phyloP scores from a whole-genome alignment of 2,329 filamentous ascomycete genomes.

The Fusarium agapanthi region DNA sequence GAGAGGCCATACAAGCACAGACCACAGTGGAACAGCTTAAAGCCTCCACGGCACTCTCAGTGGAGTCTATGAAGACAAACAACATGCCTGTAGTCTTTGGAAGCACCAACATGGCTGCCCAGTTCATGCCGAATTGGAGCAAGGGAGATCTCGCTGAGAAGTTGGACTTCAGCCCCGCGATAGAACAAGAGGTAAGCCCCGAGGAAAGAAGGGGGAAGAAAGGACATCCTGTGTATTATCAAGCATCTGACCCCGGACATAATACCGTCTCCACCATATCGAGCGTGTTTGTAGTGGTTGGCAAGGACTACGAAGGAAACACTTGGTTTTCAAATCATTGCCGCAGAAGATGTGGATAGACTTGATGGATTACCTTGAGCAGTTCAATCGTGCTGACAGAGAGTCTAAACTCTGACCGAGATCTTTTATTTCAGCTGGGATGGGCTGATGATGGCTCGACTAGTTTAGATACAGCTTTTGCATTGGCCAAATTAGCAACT shows the following conservation, averaged over 20 bases:
- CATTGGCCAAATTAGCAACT: too few species aligned
- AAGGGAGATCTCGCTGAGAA: slow-evolving; percentile 20
- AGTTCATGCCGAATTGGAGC: slow-evolving; percentile 33
- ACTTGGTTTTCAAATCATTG: slow-evolving; percentile 20
- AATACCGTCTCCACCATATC: slow-evolving; percentile 20
- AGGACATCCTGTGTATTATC: slow-evolving; percentile 23
- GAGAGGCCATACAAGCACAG: slow-evolving; percentile 19
- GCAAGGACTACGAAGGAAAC: slow-evolving; percentile 12
- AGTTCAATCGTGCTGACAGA: not conserved
- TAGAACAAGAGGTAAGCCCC: not conserved
- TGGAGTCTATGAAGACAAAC: slow-evolving; percentile 14
- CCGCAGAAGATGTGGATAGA: slow-evolving; percentile 15
- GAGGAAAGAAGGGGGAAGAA: not conserved
- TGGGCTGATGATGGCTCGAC: too few species aligned
- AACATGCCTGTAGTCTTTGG: slow-evolving; percentile 17
- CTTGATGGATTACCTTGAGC: slow-evolving; percentile 5
- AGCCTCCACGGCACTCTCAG: not conserved
- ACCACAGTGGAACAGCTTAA: slow-evolving; percentile 32
- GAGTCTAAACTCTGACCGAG: not conserved
- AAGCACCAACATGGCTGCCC: slow-evolving; percentile 13
- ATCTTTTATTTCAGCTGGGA: too few species aligned
- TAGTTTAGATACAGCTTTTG: too few species aligned
- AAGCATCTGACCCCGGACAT: slow-evolving; percentile 13
- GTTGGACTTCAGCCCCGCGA: slow-evolving; percentile 23
- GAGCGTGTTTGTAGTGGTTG: slow-evolving; percentile 15